phyloP scores from a whole-genome alignment of 371 early-diverging fungal species.

The Apophysomyces elegans region DNA sequence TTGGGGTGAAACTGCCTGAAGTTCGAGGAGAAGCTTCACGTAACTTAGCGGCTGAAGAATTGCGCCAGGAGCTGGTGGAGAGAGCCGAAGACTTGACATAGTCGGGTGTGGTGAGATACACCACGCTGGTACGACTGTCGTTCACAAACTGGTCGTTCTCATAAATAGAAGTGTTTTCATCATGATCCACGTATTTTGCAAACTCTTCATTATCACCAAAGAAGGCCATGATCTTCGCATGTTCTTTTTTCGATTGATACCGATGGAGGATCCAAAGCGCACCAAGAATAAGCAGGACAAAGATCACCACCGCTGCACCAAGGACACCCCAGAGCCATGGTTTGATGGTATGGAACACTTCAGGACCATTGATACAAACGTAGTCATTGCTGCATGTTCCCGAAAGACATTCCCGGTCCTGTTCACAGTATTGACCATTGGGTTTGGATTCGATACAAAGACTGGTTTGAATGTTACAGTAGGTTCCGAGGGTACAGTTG shows the following conservation, averaged over 20 bases:
- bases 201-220: slow-evolving; percentile 52
- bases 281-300: slow-evolving; percentile 35
- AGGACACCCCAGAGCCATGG: slow-evolving; percentile 50
- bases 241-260: slow-evolving; percentile 51
- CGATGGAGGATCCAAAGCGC: slow-evolving; percentile 50
- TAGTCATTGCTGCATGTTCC: slow-evolving; percentile 40
- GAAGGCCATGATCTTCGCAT: slow-evolving; percentile 41
- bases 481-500: slow-evolving; percentile 48
- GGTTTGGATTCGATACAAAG: slow-evolving; percentile 39
- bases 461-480: slow-evolving; percentile 21
- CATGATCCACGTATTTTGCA: slow-evolving; percentile 32
- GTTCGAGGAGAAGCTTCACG: slow-evolving; percentile 6
- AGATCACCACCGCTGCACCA: slow-evolving; percentile 36
- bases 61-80: slow-evolving; percentile 28
- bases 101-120: slow-evolving; percentile 43
- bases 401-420: slow-evolving; percentile 52
- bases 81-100: slow-evolving; percentile 40
- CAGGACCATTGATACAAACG: slow-evolving; percentile 45
- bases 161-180: neutral
- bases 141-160: neutral
- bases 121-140: slow-evolving; percentile 32
- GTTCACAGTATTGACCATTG: slow-evolving; percentile 28
- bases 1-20: neutral
- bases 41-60: slow-evolving; percentile 17
- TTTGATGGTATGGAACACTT: slow-evolving; percentile 44